phyloP scores from a whole-genome alignment of 176 grass and related monocot genomes.

The Triticum urartu region DNA sequence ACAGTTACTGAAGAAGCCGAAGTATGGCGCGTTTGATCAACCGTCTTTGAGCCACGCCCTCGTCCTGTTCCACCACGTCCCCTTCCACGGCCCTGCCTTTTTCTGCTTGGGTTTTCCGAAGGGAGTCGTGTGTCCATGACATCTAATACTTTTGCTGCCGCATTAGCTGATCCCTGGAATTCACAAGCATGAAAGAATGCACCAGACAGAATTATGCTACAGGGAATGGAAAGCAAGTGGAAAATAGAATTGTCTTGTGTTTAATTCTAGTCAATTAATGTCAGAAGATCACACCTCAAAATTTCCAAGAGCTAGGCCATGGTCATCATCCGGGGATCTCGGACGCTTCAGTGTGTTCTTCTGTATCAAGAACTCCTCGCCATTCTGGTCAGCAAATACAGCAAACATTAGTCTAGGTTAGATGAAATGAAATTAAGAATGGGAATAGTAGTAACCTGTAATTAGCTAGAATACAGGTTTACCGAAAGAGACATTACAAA shows the following conservation, averaged over 20 bases:
- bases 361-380: slow-evolving; percentile 85
- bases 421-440: background rate
- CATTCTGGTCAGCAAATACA: slow-evolving; percentile 55
- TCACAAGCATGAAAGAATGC: slow-evolving; percentile 37
- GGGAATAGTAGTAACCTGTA: background rate
- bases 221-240: background rate
- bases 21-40: slow-evolving; percentile 52
- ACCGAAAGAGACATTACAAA: background rate
- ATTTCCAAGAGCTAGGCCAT: slow-evolving; percentile 39
- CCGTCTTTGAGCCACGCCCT: slow-evolving; percentile 71
- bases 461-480: slow-evolving; percentile 1
- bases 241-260: background rate
- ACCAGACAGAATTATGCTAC: slow-evolving; percentile 7
- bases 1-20: slow-evolving; percentile 39
- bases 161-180: slow-evolving; percentile 53
- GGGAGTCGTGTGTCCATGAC: slow-evolving; percentile 44
- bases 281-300: slow-evolving; percentile 58
- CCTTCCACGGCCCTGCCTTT: slow-evolving; percentile 80
- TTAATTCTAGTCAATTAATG: slow-evolving; percentile 11
- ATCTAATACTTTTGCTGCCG: slow-evolving; percentile 54
- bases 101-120: slow-evolving; percentile 65
- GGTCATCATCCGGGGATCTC: slow-evolving; percentile 60
- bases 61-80: slow-evolving; percentile 66
- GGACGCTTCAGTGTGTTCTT: slow-evolving; percentile 78
- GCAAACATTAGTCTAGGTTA: slow-evolving; percentile 10